phyloP scores from a whole-genome alignment of 2,329 filamentous ascomycete genomes.

The Orbilia javanica region DNA sequence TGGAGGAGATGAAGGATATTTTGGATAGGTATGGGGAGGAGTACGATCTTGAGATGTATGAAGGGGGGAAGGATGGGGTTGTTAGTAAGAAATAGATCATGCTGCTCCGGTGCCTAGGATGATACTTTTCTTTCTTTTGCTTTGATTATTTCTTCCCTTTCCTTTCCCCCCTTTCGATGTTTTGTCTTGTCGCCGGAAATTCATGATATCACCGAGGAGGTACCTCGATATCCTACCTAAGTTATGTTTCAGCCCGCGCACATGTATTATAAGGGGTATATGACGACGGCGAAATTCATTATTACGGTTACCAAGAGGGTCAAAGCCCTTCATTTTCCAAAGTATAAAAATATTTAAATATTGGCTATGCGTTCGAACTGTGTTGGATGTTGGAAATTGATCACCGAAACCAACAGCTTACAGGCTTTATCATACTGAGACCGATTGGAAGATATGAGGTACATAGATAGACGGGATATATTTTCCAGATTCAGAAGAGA shows the following conservation, averaged over 20 bases:
- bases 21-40: conserved; percentile 77
- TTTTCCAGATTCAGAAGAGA: no score
- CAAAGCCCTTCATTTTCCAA: background rate
- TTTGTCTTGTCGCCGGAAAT: background rate
- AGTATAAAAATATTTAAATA: no score
- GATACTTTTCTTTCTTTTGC: background rate
- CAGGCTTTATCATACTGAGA: no score
- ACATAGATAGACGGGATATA: no score
- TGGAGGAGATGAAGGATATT: conserved; percentile 79
- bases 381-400: conserved; percentile 2
- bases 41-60: conserved; percentile 84
- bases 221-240: background rate
- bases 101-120: background rate
- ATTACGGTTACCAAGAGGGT: background rate
- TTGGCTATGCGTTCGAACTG: no score
- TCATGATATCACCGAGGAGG: background rate
- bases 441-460: no score
- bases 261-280: conserved; percentile 18
- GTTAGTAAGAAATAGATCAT: conserved; percentile 28
- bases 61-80: conserved; percentile 76
- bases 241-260: background rate
- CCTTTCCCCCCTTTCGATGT: background rate
- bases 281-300: conserved; percentile 4
- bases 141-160: background rate
- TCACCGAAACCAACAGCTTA: conserved; percentile 1